Evolutionary conservation across 352 stramenopile genomes (phyloP).

Genomic region (Pythium biforme): DNA sequence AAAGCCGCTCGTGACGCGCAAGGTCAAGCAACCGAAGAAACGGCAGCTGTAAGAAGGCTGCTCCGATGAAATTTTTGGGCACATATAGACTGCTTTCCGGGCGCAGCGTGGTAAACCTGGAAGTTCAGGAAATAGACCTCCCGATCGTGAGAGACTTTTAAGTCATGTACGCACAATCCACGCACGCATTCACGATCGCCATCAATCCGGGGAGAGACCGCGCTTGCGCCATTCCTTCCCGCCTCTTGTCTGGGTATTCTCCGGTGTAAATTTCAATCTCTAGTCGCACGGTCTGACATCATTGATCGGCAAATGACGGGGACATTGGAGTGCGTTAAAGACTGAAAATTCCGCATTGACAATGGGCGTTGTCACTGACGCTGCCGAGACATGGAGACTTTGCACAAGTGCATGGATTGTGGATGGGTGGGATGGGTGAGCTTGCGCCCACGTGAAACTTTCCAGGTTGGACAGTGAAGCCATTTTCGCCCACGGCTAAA

Average conservation of each 20-base stretch:
- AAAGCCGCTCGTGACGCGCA: constrained; percentile 65
- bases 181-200: no score
- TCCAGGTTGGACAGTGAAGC: constrained; percentile 8
- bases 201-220: no score
- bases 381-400: neutral
- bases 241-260: no score
- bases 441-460: neutral
- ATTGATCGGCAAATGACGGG: neutral
- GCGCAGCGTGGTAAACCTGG: no score
- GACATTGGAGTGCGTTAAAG: neutral
- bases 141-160: no score
- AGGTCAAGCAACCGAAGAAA: constrained; percentile 67
- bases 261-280: no score
- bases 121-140: neutral
- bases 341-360: neutral
- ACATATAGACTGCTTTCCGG: neutral
- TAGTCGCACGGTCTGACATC: neutral
- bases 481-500: constrained; percentile 23
- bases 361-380: neutral
- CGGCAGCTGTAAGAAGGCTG: constrained; percentile 10
- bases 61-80: neutral
- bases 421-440: neutral
- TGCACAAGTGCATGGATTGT: neutral
- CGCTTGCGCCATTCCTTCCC: no score
- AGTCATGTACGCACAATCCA: no score